Evolutionary conservation across 441 rosid species (phyloP).

Genomic region (Populus hybrid): DNA sequence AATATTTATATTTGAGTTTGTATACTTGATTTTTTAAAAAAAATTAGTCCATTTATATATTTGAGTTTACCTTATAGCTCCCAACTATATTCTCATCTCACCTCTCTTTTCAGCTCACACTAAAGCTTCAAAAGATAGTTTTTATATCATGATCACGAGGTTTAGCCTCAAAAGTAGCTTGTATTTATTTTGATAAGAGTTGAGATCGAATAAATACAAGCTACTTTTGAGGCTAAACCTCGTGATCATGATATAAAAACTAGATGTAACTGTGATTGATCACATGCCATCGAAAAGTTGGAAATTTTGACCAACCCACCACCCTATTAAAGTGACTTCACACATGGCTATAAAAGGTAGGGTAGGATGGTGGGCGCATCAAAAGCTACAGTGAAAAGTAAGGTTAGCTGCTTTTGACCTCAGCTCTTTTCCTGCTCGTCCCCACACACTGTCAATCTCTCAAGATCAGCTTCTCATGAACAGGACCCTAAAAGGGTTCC

Average conservation of each 20-base stretch:
- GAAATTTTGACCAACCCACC: conserved; percentile 24
- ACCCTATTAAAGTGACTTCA: not conserved
- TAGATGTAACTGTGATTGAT: not conserved
- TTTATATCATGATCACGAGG: too few relatives aligned
- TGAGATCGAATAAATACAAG: not conserved
- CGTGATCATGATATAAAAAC: not conserved
- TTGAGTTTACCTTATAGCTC: not conserved
- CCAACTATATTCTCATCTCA: not conserved
- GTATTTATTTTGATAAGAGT: not conserved
- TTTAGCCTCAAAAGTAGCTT: too few relatives aligned
- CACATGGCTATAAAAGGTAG: conserved; percentile 8
- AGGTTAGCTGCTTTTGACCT: conserved; percentile 25
- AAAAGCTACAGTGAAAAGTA: conserved; percentile 21
- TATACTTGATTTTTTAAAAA: too few relatives aligned
- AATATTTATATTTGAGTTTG: too few relatives aligned
- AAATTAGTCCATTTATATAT: too few relatives aligned
- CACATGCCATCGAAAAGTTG: conserved; percentile 15
- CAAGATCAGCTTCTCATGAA: not conserved
- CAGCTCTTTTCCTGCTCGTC: not conserved
- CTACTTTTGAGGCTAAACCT: not conserved
- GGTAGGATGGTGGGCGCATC: conserved; percentile 28
- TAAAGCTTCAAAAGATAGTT: not conserved
- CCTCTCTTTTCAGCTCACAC: not conserved
- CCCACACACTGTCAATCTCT: not conserved
- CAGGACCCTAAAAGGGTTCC: not conserved